A percentile compares a stretch with the other conserved stretches of the same genome.
phyloP scores from a whole-genome alignment of 2,329 filamentous ascomycete species.

The Penicillium sp. region DNA sequence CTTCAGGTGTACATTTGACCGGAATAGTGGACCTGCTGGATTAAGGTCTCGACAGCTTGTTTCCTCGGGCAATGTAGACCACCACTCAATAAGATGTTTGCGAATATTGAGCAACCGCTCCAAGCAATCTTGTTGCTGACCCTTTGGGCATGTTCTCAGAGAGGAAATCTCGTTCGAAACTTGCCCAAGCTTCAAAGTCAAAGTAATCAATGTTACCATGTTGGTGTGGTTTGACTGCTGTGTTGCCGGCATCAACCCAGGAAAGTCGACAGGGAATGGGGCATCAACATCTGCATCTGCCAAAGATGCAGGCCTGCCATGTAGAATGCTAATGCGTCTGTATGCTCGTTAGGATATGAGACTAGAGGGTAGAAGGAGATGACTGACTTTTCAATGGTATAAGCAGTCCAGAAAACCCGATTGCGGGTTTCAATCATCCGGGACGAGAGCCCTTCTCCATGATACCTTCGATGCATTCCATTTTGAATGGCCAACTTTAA shows the following conservation, averaged over 20 bases:
- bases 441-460: conserved; percentile 49
- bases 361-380: not conserved
- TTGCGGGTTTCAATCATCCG: conserved; percentile 55
- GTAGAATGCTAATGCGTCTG: conserved; percentile 57
- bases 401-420: conserved; percentile 59
- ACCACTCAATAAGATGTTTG: conserved; percentile 45
- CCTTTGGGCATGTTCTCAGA: conserved; percentile 40
- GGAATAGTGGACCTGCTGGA: conserved; percentile 43
- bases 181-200: conserved; percentile 43
- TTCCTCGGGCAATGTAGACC: conserved; percentile 40
- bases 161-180: conserved; percentile 43
- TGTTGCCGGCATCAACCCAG: conserved; percentile 43
- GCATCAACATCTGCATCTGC: conserved; percentile 55
- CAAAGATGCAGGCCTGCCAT: conserved; percentile 58
- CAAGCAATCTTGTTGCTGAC: conserved; percentile 42
- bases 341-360: conserved; percentile 6
- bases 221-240: conserved; percentile 48
- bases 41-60: conserved; percentile 44
- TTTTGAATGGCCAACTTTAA: conserved; percentile 61
- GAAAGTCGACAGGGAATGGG: conserved; percentile 51
- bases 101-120: conserved; percentile 40
- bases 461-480: conserved; percentile 58
- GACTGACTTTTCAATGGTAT: conserved; percentile 56
- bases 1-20: conserved; percentile 53
- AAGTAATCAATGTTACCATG: conserved; percentile 49